Evolutionary conservation across 495 filamentous ascomycete genomes (phyloP).

Genomic region (Haplographium delicatum): DNA sequence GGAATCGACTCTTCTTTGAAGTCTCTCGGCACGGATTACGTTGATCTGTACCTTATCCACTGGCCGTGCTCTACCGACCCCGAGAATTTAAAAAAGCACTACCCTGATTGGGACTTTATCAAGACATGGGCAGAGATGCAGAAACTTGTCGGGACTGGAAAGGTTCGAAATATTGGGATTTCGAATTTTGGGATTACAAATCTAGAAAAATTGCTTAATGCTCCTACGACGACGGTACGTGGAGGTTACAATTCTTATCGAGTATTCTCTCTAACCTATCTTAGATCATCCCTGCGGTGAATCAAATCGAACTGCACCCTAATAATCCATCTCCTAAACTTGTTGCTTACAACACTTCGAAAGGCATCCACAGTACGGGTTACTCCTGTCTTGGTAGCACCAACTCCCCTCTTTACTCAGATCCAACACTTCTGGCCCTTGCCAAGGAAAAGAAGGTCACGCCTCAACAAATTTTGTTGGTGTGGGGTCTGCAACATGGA

Average conservation of each 20-base stretch:
- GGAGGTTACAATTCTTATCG: no score
- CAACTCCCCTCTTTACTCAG: conserved; percentile 63
- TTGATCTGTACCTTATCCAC: conserved; percentile 77
- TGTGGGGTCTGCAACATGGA: conserved; percentile 70
- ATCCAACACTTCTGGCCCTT: conserved; percentile 63
- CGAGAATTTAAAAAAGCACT: conserved; percentile 64
- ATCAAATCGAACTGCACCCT: conserved; percentile 91
- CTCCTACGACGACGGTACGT: no score
- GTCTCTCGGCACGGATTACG: conserved; percentile 67
- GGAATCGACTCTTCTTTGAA: conserved; percentile 66
- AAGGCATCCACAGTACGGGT: conserved; percentile 71
- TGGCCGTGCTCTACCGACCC: conserved; percentile 59
- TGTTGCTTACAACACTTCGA: conserved; percentile 63
- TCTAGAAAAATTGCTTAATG: conserved; percentile 62
- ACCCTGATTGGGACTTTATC: conserved; percentile 58
- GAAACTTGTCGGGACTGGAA: conserved; percentile 58
- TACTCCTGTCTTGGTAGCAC: conserved; percentile 75
- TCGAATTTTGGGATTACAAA: conserved; percentile 74
- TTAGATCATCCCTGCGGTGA: conserved; percentile 72
- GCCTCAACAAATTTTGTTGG: conserved; percentile 59
- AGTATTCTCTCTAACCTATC: conserved; percentile 27
- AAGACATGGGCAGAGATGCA: conserved; percentile 81
- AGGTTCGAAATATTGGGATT: conserved; percentile 72
- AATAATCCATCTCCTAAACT: conserved; percentile 45
- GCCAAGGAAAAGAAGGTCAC: conserved; percentile 64